phyloP scores from a whole-genome alignment of 768 basidiomycete genomes.

The Mrakia frigida region DNA sequence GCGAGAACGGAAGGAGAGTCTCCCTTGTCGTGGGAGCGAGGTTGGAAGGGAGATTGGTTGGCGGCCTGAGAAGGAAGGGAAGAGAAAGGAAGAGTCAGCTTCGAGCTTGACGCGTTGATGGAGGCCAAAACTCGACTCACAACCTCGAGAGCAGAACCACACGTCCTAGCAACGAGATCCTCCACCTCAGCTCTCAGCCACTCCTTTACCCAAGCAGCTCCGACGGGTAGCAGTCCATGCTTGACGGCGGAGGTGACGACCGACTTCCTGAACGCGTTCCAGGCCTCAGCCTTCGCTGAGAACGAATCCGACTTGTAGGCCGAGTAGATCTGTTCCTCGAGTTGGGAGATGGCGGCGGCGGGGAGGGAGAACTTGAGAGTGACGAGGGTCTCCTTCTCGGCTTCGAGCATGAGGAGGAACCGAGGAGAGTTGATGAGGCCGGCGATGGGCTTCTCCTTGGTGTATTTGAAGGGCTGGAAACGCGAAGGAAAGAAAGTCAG shows the following conservation, averaged over 20 bases:
- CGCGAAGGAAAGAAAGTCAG: not conserved
- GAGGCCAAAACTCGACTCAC: slow-evolving; percentile 47
- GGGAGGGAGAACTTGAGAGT: slow-evolving; percentile 66
- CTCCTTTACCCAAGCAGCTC: slow-evolving; percentile 81
- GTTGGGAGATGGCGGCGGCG: slow-evolving; percentile 56
- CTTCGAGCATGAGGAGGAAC: slow-evolving; percentile 83
- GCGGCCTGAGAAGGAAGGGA: slow-evolving; percentile 58
- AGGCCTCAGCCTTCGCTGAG: slow-evolving; percentile 75
- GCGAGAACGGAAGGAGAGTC: slow-evolving; percentile 74
- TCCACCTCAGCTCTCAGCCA: slow-evolving; percentile 86
- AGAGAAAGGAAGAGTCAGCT: not conserved
- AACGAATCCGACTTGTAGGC: slow-evolving; percentile 80
- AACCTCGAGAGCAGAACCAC: slow-evolving; percentile 62
- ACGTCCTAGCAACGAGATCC: slow-evolving; percentile 66
- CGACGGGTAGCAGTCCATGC: slow-evolving; percentile 75
- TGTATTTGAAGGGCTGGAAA: slow-evolving; percentile 86
- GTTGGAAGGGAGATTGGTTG: slow-evolving; percentile 69
- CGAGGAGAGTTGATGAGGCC: slow-evolving; percentile 68
- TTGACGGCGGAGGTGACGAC: slow-evolving; percentile 74
- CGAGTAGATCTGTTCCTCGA: slow-evolving; percentile 69
- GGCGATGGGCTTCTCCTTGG: slow-evolving; percentile 66
- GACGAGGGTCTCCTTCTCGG: slow-evolving; percentile 83
- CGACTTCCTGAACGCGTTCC: slow-evolving; percentile 79
- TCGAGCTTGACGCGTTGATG: not conserved
- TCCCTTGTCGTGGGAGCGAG: slow-evolving; percentile 62